Percentiles rank a stretch among this genome's conserved stretches.
phyloP scores from a whole-genome alignment of 768 basidiomycete genomes.

The Xerocomus potaroensis region DNA sequence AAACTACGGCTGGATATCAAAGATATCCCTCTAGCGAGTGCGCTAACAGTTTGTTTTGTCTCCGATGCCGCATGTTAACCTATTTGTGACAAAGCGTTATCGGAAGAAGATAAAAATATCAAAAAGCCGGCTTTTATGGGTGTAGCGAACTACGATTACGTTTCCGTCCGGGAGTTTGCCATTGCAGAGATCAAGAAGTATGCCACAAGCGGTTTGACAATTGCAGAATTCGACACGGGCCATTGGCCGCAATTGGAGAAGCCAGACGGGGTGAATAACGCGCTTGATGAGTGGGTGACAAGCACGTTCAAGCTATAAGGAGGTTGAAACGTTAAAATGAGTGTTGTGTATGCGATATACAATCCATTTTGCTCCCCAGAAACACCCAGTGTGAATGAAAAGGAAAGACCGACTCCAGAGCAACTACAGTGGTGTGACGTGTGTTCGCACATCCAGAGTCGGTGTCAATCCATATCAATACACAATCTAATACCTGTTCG shows the following conservation, averaged over 20 bases:
- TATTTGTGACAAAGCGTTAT: slow-evolving; percentile 12
- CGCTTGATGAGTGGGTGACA: slow-evolving; percentile 33
- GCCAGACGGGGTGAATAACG: slow-evolving; percentile 32
- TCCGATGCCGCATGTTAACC: neutral
- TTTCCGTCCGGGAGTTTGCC: slow-evolving; percentile 27
- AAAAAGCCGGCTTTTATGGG: slow-evolving; percentile 37
- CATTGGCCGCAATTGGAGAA: slow-evolving; percentile 38
- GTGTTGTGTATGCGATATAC: slow-evolving; percentile 1
- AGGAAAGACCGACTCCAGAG: too few species aligned
- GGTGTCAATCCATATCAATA: too few species aligned
- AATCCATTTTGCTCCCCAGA: neutral
- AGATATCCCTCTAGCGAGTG: slow-evolving; percentile 28
- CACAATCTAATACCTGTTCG: slow-evolving; percentile 28
- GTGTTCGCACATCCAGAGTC: neutral
- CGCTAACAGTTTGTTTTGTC: neutral
- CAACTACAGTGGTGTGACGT: too few species aligned
- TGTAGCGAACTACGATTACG: slow-evolving; percentile 32
- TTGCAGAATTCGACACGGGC: slow-evolving; percentile 33
- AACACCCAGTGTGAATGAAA: too few species aligned
- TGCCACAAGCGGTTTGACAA: slow-evolving; percentile 26
- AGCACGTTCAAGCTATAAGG: slow-evolving; percentile 16
- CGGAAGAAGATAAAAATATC: slow-evolving; percentile 26
- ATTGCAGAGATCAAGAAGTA: slow-evolving; percentile 23
- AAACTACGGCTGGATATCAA: slow-evolving; percentile 27
- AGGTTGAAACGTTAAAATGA: neutral